phyloP scores from a whole-genome alignment of 139 green algal species.

The Chlamydomonas eustigma region DNA sequence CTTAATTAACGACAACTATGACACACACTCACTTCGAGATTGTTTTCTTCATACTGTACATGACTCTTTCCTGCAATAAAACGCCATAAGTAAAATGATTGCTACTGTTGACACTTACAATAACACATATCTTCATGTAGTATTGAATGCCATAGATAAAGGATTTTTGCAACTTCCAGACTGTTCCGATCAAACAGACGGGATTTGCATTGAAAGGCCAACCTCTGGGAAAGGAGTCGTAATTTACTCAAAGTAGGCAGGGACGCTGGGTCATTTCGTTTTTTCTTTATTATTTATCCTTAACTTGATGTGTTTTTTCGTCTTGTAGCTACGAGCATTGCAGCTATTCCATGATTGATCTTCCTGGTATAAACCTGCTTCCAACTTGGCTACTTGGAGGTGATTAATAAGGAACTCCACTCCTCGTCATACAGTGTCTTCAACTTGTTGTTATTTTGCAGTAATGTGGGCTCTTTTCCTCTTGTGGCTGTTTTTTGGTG shows the following conservation, averaged over 20 bases:
- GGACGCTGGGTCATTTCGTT: neutral
- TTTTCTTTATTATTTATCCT: neutral
- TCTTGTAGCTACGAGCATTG: slow-evolving; percentile 3
- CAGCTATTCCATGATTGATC: slow-evolving; percentile 1
- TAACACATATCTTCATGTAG: too few relatives aligned
- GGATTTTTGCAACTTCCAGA: neutral
- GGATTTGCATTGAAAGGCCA: neutral
- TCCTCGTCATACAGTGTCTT: neutral
- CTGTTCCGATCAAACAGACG: neutral
- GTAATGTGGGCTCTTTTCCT: slow-evolving; percentile 14
- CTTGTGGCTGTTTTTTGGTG: slow-evolving; percentile 24
- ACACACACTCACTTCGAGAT: too few relatives aligned
- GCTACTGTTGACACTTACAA: too few relatives aligned
- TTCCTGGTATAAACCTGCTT: slow-evolving; percentile 28
- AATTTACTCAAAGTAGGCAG: neutral
- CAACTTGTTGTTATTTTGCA: slow-evolving; percentile 13
- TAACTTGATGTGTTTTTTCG: neutral
- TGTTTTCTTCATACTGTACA: too few relatives aligned
- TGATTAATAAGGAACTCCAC: slow-evolving; percentile 11
- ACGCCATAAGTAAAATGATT: too few relatives aligned
- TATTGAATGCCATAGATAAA: too few relatives aligned
- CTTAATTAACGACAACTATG: too few relatives aligned
- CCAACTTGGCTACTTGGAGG: slow-evolving; percentile 13
- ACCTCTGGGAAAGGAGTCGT: neutral
- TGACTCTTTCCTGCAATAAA: too few relatives aligned